phyloP scores from a whole-genome alignment of 139 green algal genomes.

The Diplosphaera chodatii region DNA sequence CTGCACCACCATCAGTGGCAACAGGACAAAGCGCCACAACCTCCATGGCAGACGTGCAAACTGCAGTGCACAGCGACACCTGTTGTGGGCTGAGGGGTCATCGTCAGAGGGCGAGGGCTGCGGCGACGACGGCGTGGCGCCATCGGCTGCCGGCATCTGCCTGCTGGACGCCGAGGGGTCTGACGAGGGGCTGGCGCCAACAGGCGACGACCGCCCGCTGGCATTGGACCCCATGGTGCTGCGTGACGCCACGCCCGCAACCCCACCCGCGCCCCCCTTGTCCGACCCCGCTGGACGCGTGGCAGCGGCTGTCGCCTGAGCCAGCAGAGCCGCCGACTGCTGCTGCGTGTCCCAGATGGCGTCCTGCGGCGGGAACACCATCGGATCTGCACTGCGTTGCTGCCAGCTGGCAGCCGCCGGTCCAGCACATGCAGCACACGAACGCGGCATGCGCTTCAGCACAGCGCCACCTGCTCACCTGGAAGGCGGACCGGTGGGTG shows the following conservation, averaged over 20 bases:
- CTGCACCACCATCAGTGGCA: too few species aligned
- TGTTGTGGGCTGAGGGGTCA: neutral
- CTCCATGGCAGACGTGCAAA: too few species aligned
- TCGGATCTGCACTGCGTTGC: too few species aligned
- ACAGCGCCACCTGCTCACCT: slow-evolving; percentile 9
- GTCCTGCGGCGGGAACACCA: too few species aligned
- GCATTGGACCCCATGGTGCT: neutral
- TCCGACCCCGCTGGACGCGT: too few species aligned
- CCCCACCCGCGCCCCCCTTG: neutral
- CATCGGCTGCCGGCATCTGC: neutral
- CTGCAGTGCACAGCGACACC: too few species aligned
- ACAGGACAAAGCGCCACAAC: too few species aligned
- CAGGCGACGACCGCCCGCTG: neutral
- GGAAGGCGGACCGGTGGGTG: slow-evolving; percentile 47
- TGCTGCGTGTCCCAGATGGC: slow-evolving; percentile 2
- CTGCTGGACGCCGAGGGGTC: neutral
- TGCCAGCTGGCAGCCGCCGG: too few species aligned
- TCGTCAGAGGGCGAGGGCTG: neutral
- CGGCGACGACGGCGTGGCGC: too few species aligned
- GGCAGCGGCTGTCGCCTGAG: neutral
- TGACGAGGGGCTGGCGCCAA: neutral
- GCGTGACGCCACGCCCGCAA: neutral
- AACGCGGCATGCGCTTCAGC: neutral
- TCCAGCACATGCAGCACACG: neutral
- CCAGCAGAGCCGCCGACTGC: neutral